phyloP scores from a whole-genome alignment of 2,329 filamentous ascomycete species.

The Fusarium burgessii region DNA sequence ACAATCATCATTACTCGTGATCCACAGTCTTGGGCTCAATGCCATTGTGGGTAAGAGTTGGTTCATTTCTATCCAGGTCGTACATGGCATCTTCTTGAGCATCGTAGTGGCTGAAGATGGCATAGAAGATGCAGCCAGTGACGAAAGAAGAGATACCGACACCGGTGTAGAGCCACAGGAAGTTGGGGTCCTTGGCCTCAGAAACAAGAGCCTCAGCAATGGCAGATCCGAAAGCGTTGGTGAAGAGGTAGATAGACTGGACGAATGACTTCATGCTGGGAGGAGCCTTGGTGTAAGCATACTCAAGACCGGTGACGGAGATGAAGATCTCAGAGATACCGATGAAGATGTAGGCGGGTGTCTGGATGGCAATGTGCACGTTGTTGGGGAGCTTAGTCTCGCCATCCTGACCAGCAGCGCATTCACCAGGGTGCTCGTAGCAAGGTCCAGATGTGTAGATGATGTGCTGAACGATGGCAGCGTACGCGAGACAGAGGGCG shows the following conservation, averaged over 20 bases:
- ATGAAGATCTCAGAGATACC: slow-evolving; percentile 72
- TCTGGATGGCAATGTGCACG: slow-evolving; percentile 67
- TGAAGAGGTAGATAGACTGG: slow-evolving; percentile 70
- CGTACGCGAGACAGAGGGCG: slow-evolving; percentile 67
- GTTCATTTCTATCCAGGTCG: slow-evolving; percentile 53
- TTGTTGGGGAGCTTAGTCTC: slow-evolving; percentile 54
- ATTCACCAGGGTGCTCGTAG: slow-evolving; percentile 58
- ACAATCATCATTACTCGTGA: slow-evolving; percentile 16
- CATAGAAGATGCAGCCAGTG: slow-evolving; percentile 66
- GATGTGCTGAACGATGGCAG: slow-evolving; percentile 68
- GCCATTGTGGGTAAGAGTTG: slow-evolving; percentile 35
- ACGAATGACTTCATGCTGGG: slow-evolving; percentile 75
- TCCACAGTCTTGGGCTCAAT: slow-evolving; percentile 32
- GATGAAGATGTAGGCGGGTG: slow-evolving; percentile 68
- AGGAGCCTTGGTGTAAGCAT: slow-evolving; percentile 80
- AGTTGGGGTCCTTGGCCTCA: slow-evolving; percentile 70
- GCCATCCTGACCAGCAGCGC: slow-evolving; percentile 50
- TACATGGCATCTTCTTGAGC: slow-evolving; percentile 54
- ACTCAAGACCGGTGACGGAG: slow-evolving; percentile 77
- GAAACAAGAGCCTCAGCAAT: slow-evolving; percentile 72
- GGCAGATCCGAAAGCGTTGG: slow-evolving; percentile 68
- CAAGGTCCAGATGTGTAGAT: slow-evolving; percentile 68
- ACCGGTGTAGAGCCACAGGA: slow-evolving; percentile 75
- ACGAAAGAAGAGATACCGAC: slow-evolving; percentile 62
- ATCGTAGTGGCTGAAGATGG: slow-evolving; percentile 55